Evolutionary conservation across 441 rosid genomes (phyloP).

Genomic region (Pelargonium australe): DNA sequence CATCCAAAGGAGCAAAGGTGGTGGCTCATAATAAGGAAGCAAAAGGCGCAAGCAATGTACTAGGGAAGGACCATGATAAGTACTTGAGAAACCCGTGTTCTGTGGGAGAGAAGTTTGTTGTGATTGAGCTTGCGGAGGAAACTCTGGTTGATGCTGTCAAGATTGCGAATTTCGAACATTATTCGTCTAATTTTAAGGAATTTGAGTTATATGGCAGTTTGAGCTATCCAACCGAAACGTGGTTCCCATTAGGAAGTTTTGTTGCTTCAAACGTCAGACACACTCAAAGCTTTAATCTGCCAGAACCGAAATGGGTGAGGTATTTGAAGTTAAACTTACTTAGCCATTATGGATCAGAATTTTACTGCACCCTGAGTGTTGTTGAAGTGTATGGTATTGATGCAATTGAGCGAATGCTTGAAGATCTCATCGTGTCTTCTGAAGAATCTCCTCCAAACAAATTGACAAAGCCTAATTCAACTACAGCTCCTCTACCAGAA

Average conservation of each 20-base stretch:
- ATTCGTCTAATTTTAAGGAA: constrained; percentile 77
- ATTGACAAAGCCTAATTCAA: constrained; percentile 18
- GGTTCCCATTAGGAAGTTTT: constrained; percentile 74
- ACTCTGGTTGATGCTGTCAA: constrained; percentile 74
- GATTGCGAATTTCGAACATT: constrained; percentile 86
- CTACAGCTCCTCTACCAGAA: constrained; percentile 13
- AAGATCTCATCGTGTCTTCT: constrained; percentile 57
- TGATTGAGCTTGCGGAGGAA: constrained; percentile 87
- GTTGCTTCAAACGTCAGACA: constrained; percentile 72
- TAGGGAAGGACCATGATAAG: constrained; percentile 78
- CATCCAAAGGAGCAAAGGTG: constrained; percentile 84
- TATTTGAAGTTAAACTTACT: constrained; percentile 67
- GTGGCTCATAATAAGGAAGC: constrained; percentile 80
- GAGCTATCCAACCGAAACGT: constrained; percentile 65
- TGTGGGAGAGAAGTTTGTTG: constrained; percentile 71
- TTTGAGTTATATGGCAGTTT: constrained; percentile 74
- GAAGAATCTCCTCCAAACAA: constrained; percentile 24
- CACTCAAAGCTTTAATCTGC: constrained; percentile 57
- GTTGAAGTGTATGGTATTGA: constrained; percentile 86
- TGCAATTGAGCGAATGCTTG: constrained; percentile 84
- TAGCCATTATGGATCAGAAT: constrained; percentile 78
- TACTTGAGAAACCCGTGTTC: constrained; percentile 93
- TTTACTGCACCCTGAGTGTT: constrained; percentile 80
- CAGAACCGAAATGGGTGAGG: constrained; percentile 75
- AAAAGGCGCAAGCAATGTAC: constrained; percentile 74